phyloP scores from a whole-genome alignment of 2,329 filamentous ascomycete species.

The Verticillium alfalfae region DNA sequence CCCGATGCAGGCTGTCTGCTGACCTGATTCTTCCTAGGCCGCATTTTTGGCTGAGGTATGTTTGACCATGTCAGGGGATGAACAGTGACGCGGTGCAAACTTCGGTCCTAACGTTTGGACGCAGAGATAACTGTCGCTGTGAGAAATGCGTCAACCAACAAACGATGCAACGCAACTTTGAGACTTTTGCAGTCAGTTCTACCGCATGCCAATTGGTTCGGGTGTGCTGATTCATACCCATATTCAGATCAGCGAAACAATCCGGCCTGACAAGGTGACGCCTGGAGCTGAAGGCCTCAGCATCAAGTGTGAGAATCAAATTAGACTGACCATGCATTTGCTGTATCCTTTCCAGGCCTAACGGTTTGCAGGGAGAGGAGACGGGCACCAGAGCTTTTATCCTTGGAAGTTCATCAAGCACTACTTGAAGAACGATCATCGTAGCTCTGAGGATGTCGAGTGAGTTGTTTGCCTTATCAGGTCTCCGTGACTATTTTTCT shows the following conservation, averaged over 20 bases:
- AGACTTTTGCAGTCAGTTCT: slow-evolving; percentile 30
- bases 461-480: slow-evolving; percentile 12
- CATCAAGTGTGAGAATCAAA: slow-evolving; percentile 23
- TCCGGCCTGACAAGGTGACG: slow-evolving; percentile 20
- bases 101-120: not conserved
- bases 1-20: not conserved
- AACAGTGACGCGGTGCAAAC: not conserved
- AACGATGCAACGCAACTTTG: slow-evolving; percentile 34
- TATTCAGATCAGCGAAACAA: slow-evolving; percentile 22
- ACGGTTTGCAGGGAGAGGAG: slow-evolving; percentile 52
- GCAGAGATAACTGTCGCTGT: slow-evolving; percentile 38
- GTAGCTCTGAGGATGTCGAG: slow-evolving; percentile 25
- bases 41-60: slow-evolving; percentile 13
- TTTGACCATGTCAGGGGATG: not conserved
- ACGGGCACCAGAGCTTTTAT: slow-evolving; percentile 66
- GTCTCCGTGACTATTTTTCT: not conserved
- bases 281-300: slow-evolving; percentile 21
- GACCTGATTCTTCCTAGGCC: slow-evolving; percentile 4
- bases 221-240: not conserved
- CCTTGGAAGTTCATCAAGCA: slow-evolving; percentile 54
- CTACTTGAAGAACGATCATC: slow-evolving; percentile 30
- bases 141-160: slow-evolving; percentile 32
- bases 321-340: not conserved
- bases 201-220: no score
- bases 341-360: not conserved